phyloP scores from a whole-genome alignment of 1,284 basidiomycete genomes.

The Cutaneotrichosporon cyanovorans region DNA sequence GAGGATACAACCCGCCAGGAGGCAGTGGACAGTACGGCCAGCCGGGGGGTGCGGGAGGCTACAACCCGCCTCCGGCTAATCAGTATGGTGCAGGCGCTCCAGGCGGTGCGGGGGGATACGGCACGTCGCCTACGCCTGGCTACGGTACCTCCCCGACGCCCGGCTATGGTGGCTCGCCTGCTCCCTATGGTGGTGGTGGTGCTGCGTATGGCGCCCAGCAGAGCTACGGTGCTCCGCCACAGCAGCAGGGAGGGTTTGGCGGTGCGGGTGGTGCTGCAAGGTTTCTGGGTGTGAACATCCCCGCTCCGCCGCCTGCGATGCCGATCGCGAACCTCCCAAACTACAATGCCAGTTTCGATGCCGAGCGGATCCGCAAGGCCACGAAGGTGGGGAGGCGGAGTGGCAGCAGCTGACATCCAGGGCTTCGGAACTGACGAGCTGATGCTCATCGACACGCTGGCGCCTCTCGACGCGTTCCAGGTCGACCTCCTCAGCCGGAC shows the following conservation, averaged over 20 bases:
- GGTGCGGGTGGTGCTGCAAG: conserved; percentile 16
- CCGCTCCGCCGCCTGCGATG: conserved; percentile 38
- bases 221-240: conserved; percentile 15
- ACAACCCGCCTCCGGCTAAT: conserved; percentile 7
- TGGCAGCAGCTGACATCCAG: conserved; percentile 14
- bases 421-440: conserved; percentile 46
- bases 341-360: conserved; percentile 44
- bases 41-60: conserved; percentile 4
- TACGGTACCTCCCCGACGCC: neutral
- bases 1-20: neutral
- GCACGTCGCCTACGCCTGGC: neutral
- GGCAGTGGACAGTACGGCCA: neutral
- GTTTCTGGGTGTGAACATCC: conserved; percentile 40
- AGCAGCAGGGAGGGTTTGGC: conserved; percentile 1
- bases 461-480: conserved; percentile 43
- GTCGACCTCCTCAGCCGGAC: conserved; percentile 40
- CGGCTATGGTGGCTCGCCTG: conserved; percentile 13
- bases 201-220: neutral
- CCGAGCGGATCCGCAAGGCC: conserved; percentile 43
- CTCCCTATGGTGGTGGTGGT: no score
- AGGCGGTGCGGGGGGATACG: neutral
- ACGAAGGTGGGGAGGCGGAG: conserved; percentile 33
- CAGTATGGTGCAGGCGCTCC: conserved; percentile 10
- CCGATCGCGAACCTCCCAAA: conserved; percentile 31
- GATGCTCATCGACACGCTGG: conserved; percentile 38